Base-by-base conservation (phyloP, 805 yeast species). In the Kuraishia hungarica region DNA sequence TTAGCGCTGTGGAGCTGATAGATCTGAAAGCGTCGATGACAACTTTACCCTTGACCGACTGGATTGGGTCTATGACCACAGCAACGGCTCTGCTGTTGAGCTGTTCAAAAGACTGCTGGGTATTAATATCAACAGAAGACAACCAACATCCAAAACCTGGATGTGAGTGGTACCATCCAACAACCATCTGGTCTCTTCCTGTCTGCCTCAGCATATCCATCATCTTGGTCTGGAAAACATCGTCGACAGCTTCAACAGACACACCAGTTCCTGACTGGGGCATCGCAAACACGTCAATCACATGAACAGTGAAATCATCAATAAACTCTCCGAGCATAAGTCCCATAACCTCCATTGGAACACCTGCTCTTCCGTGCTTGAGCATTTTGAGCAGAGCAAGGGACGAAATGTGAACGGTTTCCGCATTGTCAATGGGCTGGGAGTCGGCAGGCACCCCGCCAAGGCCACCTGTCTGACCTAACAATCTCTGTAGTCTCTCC, bases 101-200 rank as follows among this genome's bases (percentile, higher is more conserved):
- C 71, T 91, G 97, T 69, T 94, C 99, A 67, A 94, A 94, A 39
- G 97, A 89, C 69, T 93, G 97, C 68, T 94, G 99, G 2, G 99
- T 94, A 71, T 91, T 90, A 58, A 94, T 96, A 80, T 94, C 99
- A 28, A 94, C 98, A 28, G 92, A 84, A 13, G 98, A 92, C 62
- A 94, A 79, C 99, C 99, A 94, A 76, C 99, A 94, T n/a, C 99
- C 99, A 69, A 93, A 94, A 19, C 99, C 99, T 3, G 99, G 99
- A 73, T 94, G 99, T 15, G 98, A 92, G 69, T 94, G 99, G 75
- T 94, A 94, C 99, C 99, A 94, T 39, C 99, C 99, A 52, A 94
- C 99, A 54, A 94, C 99, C 89, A 89, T 91, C 70, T 94, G 96
- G 72, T 92, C 97, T 71, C 99, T 81, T n/a, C 99, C 99, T 0